Base-by-base conservation (phyloP, 2,329 filamentous ascomycete genomes). In the Clonostachys chloroleuca region DNA sequence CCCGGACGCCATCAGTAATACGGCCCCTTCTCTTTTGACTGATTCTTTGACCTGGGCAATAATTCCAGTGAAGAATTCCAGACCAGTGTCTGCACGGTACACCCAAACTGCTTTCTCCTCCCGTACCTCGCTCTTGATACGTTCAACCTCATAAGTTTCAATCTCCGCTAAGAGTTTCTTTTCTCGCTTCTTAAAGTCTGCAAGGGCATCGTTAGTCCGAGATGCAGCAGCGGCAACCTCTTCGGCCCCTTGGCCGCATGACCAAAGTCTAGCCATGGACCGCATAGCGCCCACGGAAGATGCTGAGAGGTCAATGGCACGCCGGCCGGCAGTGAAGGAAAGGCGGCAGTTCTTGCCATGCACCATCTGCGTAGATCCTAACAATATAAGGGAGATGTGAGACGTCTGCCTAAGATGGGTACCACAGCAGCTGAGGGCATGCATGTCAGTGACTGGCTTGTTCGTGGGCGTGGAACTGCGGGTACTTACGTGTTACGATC, bases 301-400 rank as follows among this genome's bases (percentile, higher is more conserved):
- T 0, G 48, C 51, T 0, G 61, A 59, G 0, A 59, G 42, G 1
- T 43, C 45, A 18, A 64, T 56, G 18, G 59, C 61, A 8, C 59
- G 51, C 5, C 64, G 59, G 0, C 61, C 61, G 0, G 53, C 50
- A 1, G 59, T 57, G 41, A 64, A 64, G 5, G 55, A 62, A 1
- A 64, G 46, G 1, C 61, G 60, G 2, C 54, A 61, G 43, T 62
- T 62, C n/a, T 58, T 64, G 0, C 59, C 58, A 5, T 62, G 61
- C 1, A 64, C 57, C 1, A 57, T 52, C 12, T 64, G 59, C 2
- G 55, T 59, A 9, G 55, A 52, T 3, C 59, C 58, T 3, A 64
- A 47, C 0, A 64, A 47, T 13, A 64, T 53, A 12, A 64, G 59
- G 1, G 54, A 52, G 6, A 64, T 55, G 41, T 64, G 61, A 0